These are phyloP conservation scores for Cryptococcus maquisensis DNA, from an alignment of 1,284 basidiomycete species.

Conservation along the genomic window DNA sequence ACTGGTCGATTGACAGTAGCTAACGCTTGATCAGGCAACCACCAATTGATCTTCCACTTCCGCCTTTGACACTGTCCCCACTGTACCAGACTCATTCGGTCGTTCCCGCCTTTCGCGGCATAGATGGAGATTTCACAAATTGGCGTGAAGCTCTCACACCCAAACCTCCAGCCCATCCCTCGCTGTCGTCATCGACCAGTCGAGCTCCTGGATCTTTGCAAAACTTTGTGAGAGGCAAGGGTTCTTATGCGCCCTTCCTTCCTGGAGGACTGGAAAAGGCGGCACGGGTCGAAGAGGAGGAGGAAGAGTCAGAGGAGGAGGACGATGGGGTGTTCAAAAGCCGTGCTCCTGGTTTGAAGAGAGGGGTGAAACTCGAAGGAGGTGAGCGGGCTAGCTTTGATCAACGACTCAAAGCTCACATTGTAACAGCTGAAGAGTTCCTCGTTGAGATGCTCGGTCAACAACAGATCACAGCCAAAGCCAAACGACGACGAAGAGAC, in stretches of 20 bases:
- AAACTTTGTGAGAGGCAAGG: slow-evolving; percentile 88
- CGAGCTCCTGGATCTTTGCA: slow-evolving; percentile 71
- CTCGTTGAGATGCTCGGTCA: slow-evolving; percentile 42
- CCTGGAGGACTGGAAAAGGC: slow-evolving; percentile 68
- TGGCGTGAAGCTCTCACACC: slow-evolving; percentile 62
- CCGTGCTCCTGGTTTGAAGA: slow-evolving; percentile 36
- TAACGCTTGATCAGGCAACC: slow-evolving; percentile 47
- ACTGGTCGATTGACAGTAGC: neutral
- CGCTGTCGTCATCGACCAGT: slow-evolving; percentile 76
- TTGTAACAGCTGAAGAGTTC: slow-evolving; percentile 39
- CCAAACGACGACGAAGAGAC: slow-evolving; percentile 32
- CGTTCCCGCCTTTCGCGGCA: slow-evolving; percentile 68
- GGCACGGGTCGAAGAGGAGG: slow-evolving; percentile 35
- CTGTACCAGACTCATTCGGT: slow-evolving; percentile 73
- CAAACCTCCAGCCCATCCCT: slow-evolving; percentile 54
- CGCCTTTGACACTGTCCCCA: slow-evolving; percentile 61
- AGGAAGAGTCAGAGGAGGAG: slow-evolving; percentile 38
- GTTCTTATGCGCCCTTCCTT: slow-evolving; percentile 84
- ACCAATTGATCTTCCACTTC: slow-evolving; percentile 32
- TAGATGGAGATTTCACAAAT: slow-evolving; percentile 73
- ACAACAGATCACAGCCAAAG: slow-evolving; percentile 36
- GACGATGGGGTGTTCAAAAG: slow-evolving; percentile 47
- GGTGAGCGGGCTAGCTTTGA: slow-evolving; percentile 15
- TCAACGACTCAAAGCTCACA: neutral
- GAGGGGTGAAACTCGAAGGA: slow-evolving; percentile 42